Percentiles rank a stretch among this genome's conserved stretches.
Conservation (phyloP, 2,329 filamentous ascomycete species). For the Ophiostoma australiae region DNA sequence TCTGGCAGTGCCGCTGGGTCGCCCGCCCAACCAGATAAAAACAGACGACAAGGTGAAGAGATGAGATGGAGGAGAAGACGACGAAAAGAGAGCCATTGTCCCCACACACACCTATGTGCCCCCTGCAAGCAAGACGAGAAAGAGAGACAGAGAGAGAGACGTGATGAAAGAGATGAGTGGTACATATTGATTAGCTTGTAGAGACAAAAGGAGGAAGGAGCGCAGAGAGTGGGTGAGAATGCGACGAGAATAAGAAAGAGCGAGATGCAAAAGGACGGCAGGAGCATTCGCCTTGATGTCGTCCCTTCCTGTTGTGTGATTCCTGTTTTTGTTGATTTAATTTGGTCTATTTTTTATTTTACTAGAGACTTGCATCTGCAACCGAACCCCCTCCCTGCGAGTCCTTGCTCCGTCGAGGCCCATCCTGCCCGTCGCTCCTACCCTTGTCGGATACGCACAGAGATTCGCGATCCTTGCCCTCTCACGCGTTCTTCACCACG, state of each 20-base stretch:
- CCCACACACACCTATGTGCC: constrained; percentile 18
- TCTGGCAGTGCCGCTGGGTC: constrained; percentile 18
- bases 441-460: constrained; percentile 12
- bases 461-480: not conserved
- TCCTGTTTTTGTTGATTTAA: not conserved
- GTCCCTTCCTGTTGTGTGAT: not conserved
- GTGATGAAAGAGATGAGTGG: not conserved
- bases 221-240: not conserved
- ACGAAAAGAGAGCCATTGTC: not conserved
- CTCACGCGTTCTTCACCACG: not conserved
- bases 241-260: not conserved
- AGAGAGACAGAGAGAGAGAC: not conserved
- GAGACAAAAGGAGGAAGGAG: constrained; percentile 12
- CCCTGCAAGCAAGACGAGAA: constrained; percentile 15
- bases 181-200: not conserved
- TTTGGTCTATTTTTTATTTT: not conserved
- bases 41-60: constrained; percentile 16
- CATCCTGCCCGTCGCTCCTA: not conserved
- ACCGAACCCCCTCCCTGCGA: not conserved
- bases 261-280: not conserved
- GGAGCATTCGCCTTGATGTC: not conserved
- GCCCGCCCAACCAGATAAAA: constrained; percentile 26
- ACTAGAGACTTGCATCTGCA: not conserved
- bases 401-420: not conserved
- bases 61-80: not conserved